Percentiles rank a stretch among this genome's conserved stretches.
Conservation (phyloP, 2,329 filamentous ascomycete species). For the Hypoxylon sp. region DNA sequence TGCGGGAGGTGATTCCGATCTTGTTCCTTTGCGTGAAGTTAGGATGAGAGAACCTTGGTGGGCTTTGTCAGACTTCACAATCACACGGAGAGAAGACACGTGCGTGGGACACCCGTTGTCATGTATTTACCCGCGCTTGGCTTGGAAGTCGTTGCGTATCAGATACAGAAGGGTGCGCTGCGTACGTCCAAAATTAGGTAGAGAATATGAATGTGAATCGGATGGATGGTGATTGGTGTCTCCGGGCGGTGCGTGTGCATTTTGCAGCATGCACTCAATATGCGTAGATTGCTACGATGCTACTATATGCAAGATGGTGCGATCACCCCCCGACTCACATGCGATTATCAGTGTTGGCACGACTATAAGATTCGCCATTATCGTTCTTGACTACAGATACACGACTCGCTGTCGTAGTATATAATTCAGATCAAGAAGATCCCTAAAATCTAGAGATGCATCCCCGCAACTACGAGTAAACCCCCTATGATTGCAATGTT, state of each 20-base stretch:
- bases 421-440: slow-evolving; percentile 7
- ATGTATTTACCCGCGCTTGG: slow-evolving; percentile 24
- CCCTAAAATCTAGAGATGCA: slow-evolving; percentile 20
- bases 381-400: not conserved
- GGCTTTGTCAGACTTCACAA: slow-evolving; percentile 13
- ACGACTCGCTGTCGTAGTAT: not conserved
- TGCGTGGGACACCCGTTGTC: not conserved
- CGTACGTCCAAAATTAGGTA: slow-evolving; percentile 18
- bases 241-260: not conserved
- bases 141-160: not conserved
- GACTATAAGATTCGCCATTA: not conserved
- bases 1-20: not conserved
- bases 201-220: slow-evolving; percentile 3
- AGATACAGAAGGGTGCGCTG: not conserved
- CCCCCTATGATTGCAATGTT: slow-evolving; percentile 34
- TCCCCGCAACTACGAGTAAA: slow-evolving; percentile 26
- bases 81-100: not conserved
- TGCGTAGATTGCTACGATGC: slow-evolving; percentile 27
- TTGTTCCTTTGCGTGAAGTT: not conserved
- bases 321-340: slow-evolving; percentile 13
- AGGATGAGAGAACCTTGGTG: slow-evolving; percentile 28
- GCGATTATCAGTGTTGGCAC: not conserved
- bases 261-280: slow-evolving; percentile 22
- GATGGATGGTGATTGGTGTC: slow-evolving; percentile 11
- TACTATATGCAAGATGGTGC: slow-evolving; percentile 16